These are phyloP conservation scores for Marasmius tenuissimus DNA, from an alignment of 1,284 basidiomycete genomes.

Conservation along the genomic window DNA sequence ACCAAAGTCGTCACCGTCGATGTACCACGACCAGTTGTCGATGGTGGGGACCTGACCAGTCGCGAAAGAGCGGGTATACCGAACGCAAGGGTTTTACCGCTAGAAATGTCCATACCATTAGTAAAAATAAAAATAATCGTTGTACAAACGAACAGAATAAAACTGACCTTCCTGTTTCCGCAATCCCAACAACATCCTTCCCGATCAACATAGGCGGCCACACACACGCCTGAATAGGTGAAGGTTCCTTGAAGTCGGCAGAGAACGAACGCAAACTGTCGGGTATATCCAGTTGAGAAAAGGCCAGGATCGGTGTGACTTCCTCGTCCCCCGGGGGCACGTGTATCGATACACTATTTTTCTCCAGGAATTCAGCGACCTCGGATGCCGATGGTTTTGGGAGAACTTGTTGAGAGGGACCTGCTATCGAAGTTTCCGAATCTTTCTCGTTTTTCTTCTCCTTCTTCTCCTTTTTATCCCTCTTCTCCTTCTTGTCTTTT, in stretches of 20 bases:
- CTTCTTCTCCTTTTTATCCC: constrained; percentile 24
- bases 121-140: constrained; percentile 6
- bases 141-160: neutral
- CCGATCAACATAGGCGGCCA: constrained; percentile 90
- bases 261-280: constrained; percentile 64
- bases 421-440: constrained; percentile 15
- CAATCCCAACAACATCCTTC: constrained; percentile 92
- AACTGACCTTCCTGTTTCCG: constrained; percentile 87
- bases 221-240: constrained; percentile 94
- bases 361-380: constrained; percentile 63
- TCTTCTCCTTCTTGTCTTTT: constrained; percentile 27
- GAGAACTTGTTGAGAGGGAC: constrained; percentile 10
- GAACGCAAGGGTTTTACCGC: constrained; percentile 96
- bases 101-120: constrained; percentile 25
- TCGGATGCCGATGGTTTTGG: constrained; percentile 35
- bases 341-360: constrained; percentile 77
- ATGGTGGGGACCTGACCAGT: constrained; percentile 45
- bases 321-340: constrained; percentile 42
- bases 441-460: constrained; percentile 22
- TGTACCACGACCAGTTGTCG: constrained; percentile 26
- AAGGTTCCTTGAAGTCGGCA: constrained; percentile 78
- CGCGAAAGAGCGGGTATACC: constrained; percentile 86
- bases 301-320: constrained; percentile 75
- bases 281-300: constrained; percentile 75
- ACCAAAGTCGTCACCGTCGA: constrained; percentile 76